These are phyloP conservation scores for Eucalyptus fibrosa DNA, from an alignment of 345 rosid genomes.

Conservation along the genomic window DNA sequence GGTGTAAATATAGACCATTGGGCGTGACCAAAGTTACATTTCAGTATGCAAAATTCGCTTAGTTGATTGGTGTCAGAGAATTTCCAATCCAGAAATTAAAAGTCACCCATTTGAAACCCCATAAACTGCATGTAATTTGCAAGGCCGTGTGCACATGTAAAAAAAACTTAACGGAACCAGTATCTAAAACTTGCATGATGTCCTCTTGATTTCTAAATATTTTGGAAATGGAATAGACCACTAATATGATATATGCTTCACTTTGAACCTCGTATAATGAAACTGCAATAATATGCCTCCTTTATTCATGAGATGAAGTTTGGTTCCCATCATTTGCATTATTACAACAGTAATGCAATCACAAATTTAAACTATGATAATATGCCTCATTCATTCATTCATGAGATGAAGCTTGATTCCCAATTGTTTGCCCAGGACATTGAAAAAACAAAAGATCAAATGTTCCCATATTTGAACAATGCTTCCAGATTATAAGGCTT, in stretches of 20 bases:
- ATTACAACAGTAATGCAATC: neutral
- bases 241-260: neutral
- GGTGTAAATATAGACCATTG: too few relatives aligned
- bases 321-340: neutral
- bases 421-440: neutral
- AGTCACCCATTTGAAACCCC: neutral
- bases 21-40: too few relatives aligned
- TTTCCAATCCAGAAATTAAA: neutral
- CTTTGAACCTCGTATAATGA: neutral
- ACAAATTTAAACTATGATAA: neutral
- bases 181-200: neutral
- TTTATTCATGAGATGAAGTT: neutral
- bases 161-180: neutral
- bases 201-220: neutral
- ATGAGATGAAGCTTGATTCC: neutral
- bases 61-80: neutral
- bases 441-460: neutral
- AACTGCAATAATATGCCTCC: neutral
- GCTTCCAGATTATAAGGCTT: neutral
- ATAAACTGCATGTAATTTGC: neutral
- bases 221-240: neutral
- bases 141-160: neutral
- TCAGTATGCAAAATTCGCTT: too few relatives aligned
- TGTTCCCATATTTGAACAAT: neutral
- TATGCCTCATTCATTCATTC: neutral